These are phyloP conservation scores for Metschnikowia arizonensis DNA, from an alignment of 805 yeast genomes.

Conservation along the genomic window DNA sequence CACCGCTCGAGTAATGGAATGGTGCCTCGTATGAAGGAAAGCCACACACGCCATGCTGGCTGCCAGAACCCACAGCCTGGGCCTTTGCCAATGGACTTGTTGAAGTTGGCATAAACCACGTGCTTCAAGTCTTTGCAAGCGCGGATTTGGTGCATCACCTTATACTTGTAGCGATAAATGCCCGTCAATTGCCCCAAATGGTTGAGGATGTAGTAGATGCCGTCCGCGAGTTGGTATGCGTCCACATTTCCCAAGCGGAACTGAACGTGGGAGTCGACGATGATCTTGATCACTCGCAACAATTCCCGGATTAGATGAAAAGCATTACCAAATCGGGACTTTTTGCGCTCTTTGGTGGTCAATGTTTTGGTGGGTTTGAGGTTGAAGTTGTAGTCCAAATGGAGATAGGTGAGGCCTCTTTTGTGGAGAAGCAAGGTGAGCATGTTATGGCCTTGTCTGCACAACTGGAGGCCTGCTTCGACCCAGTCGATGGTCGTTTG, in stretches of 20 bases:
- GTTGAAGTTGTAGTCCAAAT: conserved; percentile 92
- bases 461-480: conserved; percentile 93
- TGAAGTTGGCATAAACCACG: conserved; percentile 80
- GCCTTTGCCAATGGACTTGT: conserved; percentile 86
- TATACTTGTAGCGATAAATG: conserved; percentile 91
- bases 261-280: conserved; percentile 94
- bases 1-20: conserved; percentile 91
- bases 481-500: conserved; percentile 96
- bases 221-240: conserved; percentile 93
- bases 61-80: conserved; percentile 99
- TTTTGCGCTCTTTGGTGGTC: conserved; percentile 93
- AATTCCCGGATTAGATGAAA: conserved; percentile 92
- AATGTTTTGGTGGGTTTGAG: conserved; percentile 93
- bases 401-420: conserved; percentile 86
- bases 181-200: conserved; percentile 97
- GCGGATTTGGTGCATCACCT: conserved; percentile 96
- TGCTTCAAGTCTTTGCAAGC: conserved; percentile 95
- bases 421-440: conserved; percentile 83
- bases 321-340: conserved; percentile 93
- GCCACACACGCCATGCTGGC: conserved; percentile 98
- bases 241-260: conserved; percentile 86
- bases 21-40: conserved; percentile 84
- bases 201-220: conserved; percentile 81
- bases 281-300: conserved; percentile 70
- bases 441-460: conserved; percentile 93